Percentiles rank a stretch among this genome's conserved stretches.
Conservation (phyloP, 1,139 yeast species). For the Candida frijolesensis region DNA sequence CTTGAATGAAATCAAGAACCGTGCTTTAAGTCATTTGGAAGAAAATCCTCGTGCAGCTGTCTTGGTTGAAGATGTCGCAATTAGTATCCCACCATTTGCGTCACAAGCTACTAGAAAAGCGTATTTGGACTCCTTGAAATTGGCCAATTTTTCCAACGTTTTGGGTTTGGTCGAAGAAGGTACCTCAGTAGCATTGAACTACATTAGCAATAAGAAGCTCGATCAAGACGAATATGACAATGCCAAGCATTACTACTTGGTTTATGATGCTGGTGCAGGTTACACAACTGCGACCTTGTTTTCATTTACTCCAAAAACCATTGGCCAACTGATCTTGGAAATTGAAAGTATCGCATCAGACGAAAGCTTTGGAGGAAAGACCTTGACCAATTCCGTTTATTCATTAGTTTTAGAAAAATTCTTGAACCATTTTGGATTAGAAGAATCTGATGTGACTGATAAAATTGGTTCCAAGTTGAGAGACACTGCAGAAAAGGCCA, state of each 20-base stretch:
- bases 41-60: constrained; percentile 31
- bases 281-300: constrained; percentile 85
- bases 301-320: constrained; percentile 54
- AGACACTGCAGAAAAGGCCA: constrained; percentile 87
- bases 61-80: constrained; percentile 62
- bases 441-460: constrained; percentile 41
- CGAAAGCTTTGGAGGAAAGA: constrained; percentile 70
- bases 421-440: constrained; percentile 42
- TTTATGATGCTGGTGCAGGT: constrained; percentile 94
- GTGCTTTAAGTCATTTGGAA: constrained; percentile 58
- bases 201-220: constrained; percentile 53
- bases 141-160: constrained; percentile 65
- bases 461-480: constrained; percentile 69
- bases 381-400: constrained; percentile 66
- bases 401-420: constrained; percentile 63
- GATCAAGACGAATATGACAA: constrained; percentile 37
- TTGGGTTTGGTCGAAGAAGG: constrained; percentile 86
- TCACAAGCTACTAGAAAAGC: constrained; percentile 69
- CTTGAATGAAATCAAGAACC: constrained; percentile 60
- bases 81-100: constrained; percentile 79
- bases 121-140: constrained; percentile 67
- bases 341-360: constrained; percentile 76
- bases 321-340: constrained; percentile 46
- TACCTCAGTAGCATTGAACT: constrained; percentile 84
- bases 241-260: constrained; percentile 59